phyloP scores from a whole-genome alignment of 75 land plant species.

The Cryptomeria japonica region DNA sequence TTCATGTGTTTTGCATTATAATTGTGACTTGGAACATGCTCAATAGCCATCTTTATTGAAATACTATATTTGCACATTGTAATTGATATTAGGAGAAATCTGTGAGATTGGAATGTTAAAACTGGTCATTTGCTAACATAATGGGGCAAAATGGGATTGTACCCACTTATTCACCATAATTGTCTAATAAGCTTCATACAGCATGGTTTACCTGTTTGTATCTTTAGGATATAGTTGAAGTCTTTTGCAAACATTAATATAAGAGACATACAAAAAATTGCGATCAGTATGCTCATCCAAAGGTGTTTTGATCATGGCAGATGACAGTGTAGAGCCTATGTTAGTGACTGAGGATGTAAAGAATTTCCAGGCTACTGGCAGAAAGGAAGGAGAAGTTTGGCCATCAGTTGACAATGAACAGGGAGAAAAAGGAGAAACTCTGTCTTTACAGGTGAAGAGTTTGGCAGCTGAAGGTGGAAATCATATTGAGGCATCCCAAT shows the following conservation, averaged over 20 bases:
- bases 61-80: background rate
- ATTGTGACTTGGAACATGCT: background rate
- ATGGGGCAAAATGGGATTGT: background rate
- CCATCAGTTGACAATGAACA: background rate
- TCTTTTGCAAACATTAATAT: background rate
- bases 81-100: background rate
- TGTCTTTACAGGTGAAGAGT: background rate
- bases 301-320: background rate
- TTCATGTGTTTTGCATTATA: background rate
- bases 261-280: background rate
- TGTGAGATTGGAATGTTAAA: background rate
- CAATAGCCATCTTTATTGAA: background rate
- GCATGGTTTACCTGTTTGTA: background rate
- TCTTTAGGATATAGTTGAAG: background rate
- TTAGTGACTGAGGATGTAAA: background rate
- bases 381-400: background rate
- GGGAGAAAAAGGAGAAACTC: background rate
- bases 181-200: background rate
- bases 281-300: background rate
- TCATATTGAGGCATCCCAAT: background rate
- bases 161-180: background rate
- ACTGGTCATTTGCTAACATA: background rate
- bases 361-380: background rate
- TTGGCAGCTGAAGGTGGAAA: background rate
- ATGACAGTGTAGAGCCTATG: constrained; percentile 1